Conservation (phyloP, 78 protist genomes). For the Monosiga brevicollis region DNA sequence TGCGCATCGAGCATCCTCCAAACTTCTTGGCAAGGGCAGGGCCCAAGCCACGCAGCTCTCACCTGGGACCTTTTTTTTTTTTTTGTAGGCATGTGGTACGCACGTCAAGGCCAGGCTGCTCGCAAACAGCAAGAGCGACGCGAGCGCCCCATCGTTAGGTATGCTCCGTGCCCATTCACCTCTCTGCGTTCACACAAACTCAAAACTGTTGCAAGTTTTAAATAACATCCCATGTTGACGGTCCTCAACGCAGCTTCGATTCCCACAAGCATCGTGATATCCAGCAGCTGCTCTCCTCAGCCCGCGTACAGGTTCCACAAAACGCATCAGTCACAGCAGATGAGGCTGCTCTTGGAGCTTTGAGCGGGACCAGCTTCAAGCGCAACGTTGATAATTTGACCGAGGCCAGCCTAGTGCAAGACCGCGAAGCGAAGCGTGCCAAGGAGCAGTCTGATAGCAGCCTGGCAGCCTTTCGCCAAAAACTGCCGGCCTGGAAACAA, state of each 20-base stretch:
- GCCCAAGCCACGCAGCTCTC: neutral
- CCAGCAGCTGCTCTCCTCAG: neutral
- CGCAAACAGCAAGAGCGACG: neutral
- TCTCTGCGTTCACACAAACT: too few relatives aligned
- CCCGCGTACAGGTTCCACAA: neutral
- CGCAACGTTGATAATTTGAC: neutral
- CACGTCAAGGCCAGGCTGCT: neutral
- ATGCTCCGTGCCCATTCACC: neutral
- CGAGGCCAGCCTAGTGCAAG: neutral
- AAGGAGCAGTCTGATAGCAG: neutral
- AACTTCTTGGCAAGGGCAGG: neutral
- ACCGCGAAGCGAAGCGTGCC: neutral
- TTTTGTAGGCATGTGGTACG: neutral
- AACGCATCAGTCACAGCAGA: neutral
- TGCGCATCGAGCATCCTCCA: neutral
- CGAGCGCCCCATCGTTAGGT: neutral
- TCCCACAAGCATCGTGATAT: neutral
- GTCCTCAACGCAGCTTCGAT: neutral
- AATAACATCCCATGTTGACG: neutral
- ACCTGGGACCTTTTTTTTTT: neutral
- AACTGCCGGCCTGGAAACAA: neutral
- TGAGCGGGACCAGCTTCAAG: neutral
- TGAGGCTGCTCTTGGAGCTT: neutral
- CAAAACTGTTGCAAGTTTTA: neutral
- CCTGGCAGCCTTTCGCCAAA: neutral